Evolutionary conservation across 441 rosid species (phyloP), one percentile per base, ranked within the genome.

Genomic region (Iberis amara): DNA sequence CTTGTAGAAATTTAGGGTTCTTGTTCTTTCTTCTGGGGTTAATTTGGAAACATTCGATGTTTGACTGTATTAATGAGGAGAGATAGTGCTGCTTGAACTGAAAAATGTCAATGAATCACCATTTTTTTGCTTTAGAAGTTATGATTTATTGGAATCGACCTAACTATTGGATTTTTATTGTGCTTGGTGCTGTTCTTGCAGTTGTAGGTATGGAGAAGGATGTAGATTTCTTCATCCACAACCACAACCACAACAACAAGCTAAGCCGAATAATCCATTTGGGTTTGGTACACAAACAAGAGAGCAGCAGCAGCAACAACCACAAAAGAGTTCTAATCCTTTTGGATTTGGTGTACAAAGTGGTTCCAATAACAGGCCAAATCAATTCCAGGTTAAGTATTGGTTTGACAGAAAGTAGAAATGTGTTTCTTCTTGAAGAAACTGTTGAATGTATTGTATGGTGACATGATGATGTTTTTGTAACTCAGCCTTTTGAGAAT

Each of bases 321-420:
- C 39, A 15, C 57, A 54, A 6, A 63, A 42, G 10, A 65, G 12
- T 14, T 27, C 75, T 0, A 89, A 80, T 48, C 86, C 94, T 40
- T 90, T 81, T 58, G 97, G 98, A 51, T 91, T 91, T 62, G 98
- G 96, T 57, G 92, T 79, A 55, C 80, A 74, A 70, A 70, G 67
- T 61, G 68, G 57, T 36, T 36, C 71, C 33, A 5, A 5, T 32
- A 74, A 48, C 18, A 70, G 62, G 65, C 63, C 67, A 40, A 76
- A 76, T 51, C 91, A 86, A 30, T 78, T 66, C 48, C 89, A 87
- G 98, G 96, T 85, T 35, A 23, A 3, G 5, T 47, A 52, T 38
- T 43, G 58, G 40, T 50, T 49, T 11, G 11, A 31, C 43, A 7
- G 10, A 32, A 32, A 0, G n/a, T 8, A 32, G 39, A 7, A 39